A percentile compares a stretch with the other conserved stretches of the same genome.
Conservation (phyloP, 805 yeast genomes). For the Debaryomyces tyrocola region DNA sequence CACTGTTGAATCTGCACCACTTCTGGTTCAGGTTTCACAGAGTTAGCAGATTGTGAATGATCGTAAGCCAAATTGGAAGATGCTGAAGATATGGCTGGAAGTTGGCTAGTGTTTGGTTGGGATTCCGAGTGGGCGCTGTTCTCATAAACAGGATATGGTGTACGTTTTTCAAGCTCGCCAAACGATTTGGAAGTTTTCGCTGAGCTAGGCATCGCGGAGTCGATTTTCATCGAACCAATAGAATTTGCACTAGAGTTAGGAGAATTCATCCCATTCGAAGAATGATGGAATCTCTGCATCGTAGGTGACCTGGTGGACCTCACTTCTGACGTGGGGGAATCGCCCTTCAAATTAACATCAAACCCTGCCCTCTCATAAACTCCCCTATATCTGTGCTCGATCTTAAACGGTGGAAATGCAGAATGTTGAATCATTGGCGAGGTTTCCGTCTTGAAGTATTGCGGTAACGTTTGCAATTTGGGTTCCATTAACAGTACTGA, state of each 20-base stretch:
- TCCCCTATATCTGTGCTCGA: constrained; percentile 59
- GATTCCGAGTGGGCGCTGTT: background rate
- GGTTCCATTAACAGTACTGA: background rate
- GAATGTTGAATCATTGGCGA: constrained; percentile 36
- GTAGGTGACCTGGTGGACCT: background rate
- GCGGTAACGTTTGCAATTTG: constrained; percentile 12
- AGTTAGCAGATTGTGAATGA: background rate
- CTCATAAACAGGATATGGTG: background rate
- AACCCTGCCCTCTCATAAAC: constrained; percentile 85
- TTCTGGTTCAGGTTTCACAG: background rate
- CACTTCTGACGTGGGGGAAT: background rate
- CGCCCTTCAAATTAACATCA: constrained; percentile 40
- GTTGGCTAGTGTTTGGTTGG: background rate
- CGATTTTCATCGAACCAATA: background rate
- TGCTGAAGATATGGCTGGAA: background rate
- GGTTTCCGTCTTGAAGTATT: constrained; percentile 19
- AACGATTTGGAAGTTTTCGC: background rate
- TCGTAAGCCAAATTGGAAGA: too few relatives aligned
- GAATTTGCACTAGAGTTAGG: background rate
- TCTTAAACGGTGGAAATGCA: constrained; percentile 71
- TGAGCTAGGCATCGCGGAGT: background rate
- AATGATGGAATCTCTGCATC: background rate
- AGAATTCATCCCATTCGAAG: background rate
- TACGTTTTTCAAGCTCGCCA: background rate
- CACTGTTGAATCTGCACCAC: background rate